Conservation (phyloP, 225 moss, liverwort and hornwort species). For the Climacium dendroides region DNA sequence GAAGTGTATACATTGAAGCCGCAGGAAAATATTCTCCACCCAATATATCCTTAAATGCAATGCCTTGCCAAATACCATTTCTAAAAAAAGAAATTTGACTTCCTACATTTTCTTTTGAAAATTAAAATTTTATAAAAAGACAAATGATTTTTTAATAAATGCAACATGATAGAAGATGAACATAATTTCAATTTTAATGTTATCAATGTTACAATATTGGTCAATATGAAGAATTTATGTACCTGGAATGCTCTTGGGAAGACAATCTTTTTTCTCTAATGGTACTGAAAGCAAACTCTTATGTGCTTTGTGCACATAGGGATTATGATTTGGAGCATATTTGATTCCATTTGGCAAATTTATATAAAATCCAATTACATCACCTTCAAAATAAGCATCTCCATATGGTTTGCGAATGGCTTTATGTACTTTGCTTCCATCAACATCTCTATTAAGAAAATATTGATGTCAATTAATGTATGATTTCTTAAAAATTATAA, state of each 20-base stretch:
- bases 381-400: conserved; percentile 57
- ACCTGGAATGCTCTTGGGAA: conserved; percentile 53
- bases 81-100: conserved; percentile 10
- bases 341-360: conserved; percentile 62
- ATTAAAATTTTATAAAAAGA: too few relatives aligned
- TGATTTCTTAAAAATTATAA: too few relatives aligned
- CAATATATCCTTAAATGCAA: conserved; percentile 48
- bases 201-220: not conserved
- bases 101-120: not conserved
- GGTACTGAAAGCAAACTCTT: conserved; percentile 16
- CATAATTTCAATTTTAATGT: not conserved
- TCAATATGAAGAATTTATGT: not conserved
- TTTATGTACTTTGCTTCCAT: conserved; percentile 81
- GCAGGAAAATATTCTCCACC: conserved; percentile 61
- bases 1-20: conserved; percentile 81
- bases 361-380: conserved; percentile 84
- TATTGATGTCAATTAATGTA: not conserved
- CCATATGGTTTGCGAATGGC: conserved; percentile 76
- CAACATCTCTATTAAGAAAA: conserved; percentile 39
- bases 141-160: not conserved
- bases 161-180: not conserved
- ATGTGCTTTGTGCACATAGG: conserved; percentile 2
- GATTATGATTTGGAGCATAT: conserved; percentile 41
- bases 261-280: conserved; percentile 39
- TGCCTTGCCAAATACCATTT: conserved; percentile 47